Evolutionary conservation across 805 yeast genomes (phyloP), one percentile per base, ranked within the genome.

Genomic region (Spathaspora passalidarum): DNA sequence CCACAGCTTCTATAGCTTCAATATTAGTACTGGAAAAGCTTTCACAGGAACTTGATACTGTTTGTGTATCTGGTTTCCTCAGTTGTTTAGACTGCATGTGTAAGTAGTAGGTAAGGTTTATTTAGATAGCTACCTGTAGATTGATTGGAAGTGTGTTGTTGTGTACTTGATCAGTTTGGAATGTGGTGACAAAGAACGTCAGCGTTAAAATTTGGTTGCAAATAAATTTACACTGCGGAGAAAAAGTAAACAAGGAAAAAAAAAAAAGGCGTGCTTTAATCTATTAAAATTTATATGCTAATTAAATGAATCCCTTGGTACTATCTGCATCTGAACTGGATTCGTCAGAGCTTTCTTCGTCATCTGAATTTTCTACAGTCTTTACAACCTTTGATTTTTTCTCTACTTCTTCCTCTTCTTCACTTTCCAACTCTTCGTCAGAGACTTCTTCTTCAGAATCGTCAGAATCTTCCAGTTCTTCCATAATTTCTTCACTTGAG

Each of bases 321-420:
- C 46, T 37, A 16, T 39, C 46, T n/a, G 18, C 36, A 25, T 37
- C 46, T 11, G 43, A 36, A 6, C 17, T 13, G 4, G 43, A 14
- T 9, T 34, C 39, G 17, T 29, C 34, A 10, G n/a, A 13, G 17
- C n/a, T 13, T 29, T 29, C 34, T 13, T 29, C 17, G n/a, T 29
- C n/a, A 13, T 29, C 14, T 40, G 19, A 13, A n/a, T 5, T 7
- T 16, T 14, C 22, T 26, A n/a, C 11, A 17, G n/a, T 9, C 5
- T 8, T 5, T 19, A 21, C 29, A 4, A 13, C 40, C 29, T 40
- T 44, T 8, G 26, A 44, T 23, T 49, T 54, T 13, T 49, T 51
- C 34, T 43, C 52, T 9, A 38, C 49, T 1, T 49, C 56, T 4
- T 45, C 51, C n/a, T 49, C 52, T 13, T 45, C 55, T 2, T 43